A percentile compares a stretch with the other conserved stretches of the same genome.
Evolutionary conservation across 345 rosid species (phyloP).

Genomic region (Euphorbia peplus): DNA sequence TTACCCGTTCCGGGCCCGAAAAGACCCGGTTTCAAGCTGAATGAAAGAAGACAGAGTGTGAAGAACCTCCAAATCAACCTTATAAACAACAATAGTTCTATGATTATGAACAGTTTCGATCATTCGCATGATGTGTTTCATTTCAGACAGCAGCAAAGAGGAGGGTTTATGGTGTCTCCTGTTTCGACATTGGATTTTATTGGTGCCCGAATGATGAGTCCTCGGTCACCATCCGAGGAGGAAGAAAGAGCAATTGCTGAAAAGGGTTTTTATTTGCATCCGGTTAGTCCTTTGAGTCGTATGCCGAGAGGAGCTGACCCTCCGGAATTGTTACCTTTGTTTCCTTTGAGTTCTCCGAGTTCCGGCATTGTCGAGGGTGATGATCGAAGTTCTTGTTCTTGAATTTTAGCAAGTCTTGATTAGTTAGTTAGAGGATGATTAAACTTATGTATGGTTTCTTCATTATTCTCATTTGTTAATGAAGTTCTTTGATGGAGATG

Average conservation of each 20-base stretch:
- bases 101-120: constrained; percentile 9
- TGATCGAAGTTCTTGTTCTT: constrained; percentile 12
- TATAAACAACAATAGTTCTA: constrained; percentile 27
- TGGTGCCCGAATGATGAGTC: constrained; percentile 35
- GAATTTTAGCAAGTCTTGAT: neutral
- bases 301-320: constrained; percentile 51
- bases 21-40: constrained; percentile 68
- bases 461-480: neutral
- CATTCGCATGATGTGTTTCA: too few relatives aligned
- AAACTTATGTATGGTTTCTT: neutral
- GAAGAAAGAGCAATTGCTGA: constrained; percentile 53
- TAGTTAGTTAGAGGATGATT: neutral
- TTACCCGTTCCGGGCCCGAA: constrained; percentile 30
- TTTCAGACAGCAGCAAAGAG: constrained; percentile 27
- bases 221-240: constrained; percentile 34
- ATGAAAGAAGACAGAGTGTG: constrained; percentile 63
- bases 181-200: constrained; percentile 69
- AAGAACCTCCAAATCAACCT: constrained; percentile 72
- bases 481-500: neutral
- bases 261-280: constrained; percentile 67
- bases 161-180: constrained; percentile 50
- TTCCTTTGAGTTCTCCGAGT: constrained; percentile 64
- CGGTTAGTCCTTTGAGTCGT: constrained; percentile 43
- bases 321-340: constrained; percentile 63
- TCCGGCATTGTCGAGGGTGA: neutral